phyloP scores from a whole-genome alignment of 1,284 basidiomycete species.

The Cystobasidium pallidum region DNA sequence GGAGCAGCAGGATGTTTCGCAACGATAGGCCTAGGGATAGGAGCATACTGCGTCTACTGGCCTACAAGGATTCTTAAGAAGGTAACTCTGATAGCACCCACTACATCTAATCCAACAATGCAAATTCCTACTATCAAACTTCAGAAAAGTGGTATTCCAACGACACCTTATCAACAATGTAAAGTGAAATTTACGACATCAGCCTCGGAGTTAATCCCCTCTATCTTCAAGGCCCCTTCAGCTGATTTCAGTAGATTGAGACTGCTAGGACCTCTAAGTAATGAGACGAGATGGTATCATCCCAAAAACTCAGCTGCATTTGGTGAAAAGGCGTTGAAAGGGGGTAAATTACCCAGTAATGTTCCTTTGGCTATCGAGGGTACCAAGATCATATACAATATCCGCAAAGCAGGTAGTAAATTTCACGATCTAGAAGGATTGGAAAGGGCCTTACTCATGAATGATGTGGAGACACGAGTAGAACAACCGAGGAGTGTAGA shows the following conservation, averaged over 20 bases:
- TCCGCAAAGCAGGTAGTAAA: constrained; percentile 20
- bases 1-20: constrained; percentile 21
- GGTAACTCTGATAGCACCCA: constrained; percentile 22
- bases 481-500: constrained; percentile 30
- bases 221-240: constrained; percentile 23
- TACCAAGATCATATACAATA: constrained; percentile 19
- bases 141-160: background rate
- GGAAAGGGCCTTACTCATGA: constrained; percentile 36
- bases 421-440: constrained; percentile 39
- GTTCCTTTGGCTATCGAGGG: constrained; percentile 31
- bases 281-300: constrained; percentile 32
- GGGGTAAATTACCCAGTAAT: constrained; percentile 31
- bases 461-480: constrained; percentile 35
- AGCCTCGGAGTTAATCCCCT: constrained; percentile 20
- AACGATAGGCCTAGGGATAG: constrained; percentile 17
- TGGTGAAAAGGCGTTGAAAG: constrained; percentile 31
- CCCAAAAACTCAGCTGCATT: constrained; percentile 26
- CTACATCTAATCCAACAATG: background rate
- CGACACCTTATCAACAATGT: constrained; percentile 35
- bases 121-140: background rate
- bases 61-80: constrained; percentile 39
- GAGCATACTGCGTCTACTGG: constrained; percentile 37
- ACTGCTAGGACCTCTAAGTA: constrained; percentile 35
- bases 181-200: constrained; percentile 11
- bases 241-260: constrained; percentile 15